Evolutionary conservation across 2,329 filamentous ascomycete species (phyloP).

Genomic region (Aschersonia sp.): DNA sequence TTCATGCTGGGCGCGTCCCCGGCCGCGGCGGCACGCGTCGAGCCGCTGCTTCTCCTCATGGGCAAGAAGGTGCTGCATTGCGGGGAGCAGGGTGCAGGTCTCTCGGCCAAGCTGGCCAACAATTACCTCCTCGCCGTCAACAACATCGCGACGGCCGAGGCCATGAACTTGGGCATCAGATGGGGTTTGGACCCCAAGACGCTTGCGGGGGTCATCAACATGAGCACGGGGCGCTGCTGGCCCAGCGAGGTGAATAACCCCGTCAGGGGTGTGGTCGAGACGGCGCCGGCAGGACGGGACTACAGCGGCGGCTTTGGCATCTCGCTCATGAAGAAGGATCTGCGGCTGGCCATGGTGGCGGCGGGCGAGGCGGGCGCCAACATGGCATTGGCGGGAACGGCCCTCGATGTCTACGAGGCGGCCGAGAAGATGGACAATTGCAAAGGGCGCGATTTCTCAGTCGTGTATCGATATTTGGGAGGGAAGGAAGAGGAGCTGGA

Average conservation of each 20-base stretch:
- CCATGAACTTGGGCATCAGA: constrained; percentile 49
- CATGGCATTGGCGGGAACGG: constrained; percentile 49
- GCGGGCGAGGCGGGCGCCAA: constrained; percentile 52
- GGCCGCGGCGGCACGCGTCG: constrained; percentile 47
- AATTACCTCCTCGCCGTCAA: constrained; percentile 93
- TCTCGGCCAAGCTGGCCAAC: constrained; percentile 90
- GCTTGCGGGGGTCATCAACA: constrained; percentile 78
- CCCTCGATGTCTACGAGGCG: constrained; percentile 51
- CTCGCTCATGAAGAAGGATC: constrained; percentile 67
- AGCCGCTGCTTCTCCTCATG: constrained; percentile 64
- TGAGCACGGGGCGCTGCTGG: constrained; percentile 91
- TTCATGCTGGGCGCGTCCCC: constrained; percentile 80
- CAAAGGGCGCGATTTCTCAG: constrained; percentile 64
- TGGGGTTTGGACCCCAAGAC: constrained; percentile 47
- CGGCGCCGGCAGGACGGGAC: constrained; percentile 59
- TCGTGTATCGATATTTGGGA: constrained; percentile 61
- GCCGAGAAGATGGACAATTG: constrained; percentile 47
- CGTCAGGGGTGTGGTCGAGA: constrained; percentile 68
- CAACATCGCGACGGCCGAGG: constrained; percentile 61
- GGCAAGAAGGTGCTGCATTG: constrained; percentile 77
- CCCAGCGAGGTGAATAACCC: constrained; percentile 93
- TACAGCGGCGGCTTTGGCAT: constrained; percentile 70
- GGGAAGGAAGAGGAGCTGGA: constrained; percentile 25
- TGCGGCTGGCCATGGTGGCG: constrained; percentile 58
- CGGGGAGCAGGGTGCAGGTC: constrained; percentile 68